Base-by-base conservation (phyloP, 2,329 filamentous ascomycete species). In the Botrytis medusae region DNA sequence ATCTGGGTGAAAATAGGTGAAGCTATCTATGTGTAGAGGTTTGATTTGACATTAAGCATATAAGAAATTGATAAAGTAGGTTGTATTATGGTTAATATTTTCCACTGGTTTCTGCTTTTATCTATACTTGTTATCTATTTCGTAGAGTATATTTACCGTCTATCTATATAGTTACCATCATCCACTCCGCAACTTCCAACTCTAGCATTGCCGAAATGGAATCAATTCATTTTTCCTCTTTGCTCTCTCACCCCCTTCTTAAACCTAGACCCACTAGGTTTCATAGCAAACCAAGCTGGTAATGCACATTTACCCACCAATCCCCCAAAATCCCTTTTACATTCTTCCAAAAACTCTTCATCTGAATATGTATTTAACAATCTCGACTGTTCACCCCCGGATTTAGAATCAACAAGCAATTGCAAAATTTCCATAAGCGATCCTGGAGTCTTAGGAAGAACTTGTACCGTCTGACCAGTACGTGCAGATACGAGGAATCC, bases 241-340 rank as follows among this genome's bases (percentile, higher is more conserved):
- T 22, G 14, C 1, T 25, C 46, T 10, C 29, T 40, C 40, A 8
- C 12, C 12, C 5, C 29, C 48, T 71, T 71, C 18, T 6, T 20
- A 29, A 64, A 64, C 34, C 42, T 32, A 5, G 59, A 57, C 1
- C 12, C 22, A 37, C 10, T 64, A 12, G 69, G 69, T n/a, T n/a
- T 71, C 69, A 71, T 71, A 29, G 69, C 34, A 40, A 71, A 71
- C 69, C 69, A 71, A 71, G 69, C 69, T 6, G 69, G 69, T 7
- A 71, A 46, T n/a, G 69, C 69, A 32, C 69, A 71, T 25, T 71
- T 64, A 6, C 69, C 69, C 1, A 71, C 69, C 25, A 71, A n/a
- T 4, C 59, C 44, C n/a, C 25, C 34, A 54, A 71, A 71, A 32
- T 64, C 44, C n/a, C 46, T 57, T 40, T 6, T 34, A 42, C 69